These are phyloP conservation scores for Perkinsus marinus DNA, from an alignment of 169 alveolate species.

Conservation along the genomic window DNA sequence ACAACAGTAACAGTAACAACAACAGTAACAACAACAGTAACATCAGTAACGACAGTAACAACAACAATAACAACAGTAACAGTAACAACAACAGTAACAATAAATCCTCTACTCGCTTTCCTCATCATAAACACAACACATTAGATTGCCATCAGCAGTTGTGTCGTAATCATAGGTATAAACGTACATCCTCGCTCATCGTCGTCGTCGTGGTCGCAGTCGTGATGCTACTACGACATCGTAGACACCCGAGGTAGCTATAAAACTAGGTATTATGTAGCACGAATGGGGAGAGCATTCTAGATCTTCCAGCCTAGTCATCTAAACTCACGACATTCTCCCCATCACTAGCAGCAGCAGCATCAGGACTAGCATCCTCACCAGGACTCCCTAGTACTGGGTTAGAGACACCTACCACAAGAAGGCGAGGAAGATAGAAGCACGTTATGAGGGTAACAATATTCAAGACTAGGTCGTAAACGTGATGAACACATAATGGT, in stretches of 20 bases:
- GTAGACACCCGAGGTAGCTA: background rate
- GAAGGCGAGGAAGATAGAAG: no score
- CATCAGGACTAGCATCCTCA: background rate
- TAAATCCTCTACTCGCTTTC: no score
- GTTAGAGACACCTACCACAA: background rate
- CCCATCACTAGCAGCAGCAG: background rate
- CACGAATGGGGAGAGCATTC: background rate
- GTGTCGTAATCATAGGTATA: background rate
- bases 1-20: background rate
- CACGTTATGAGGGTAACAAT: no score
- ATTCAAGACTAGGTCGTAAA: no score
- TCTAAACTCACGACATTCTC: background rate
- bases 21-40: background rate
- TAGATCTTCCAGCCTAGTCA: background rate
- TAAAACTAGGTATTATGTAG: background rate
- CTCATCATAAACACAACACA: background rate
- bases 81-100: background rate
- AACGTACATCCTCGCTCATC: background rate
- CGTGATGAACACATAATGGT: no score
- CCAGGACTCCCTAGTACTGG: background rate
- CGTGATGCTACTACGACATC: background rate
- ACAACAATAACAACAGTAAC: background rate
- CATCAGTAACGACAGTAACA: background rate
- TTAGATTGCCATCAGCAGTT: background rate
- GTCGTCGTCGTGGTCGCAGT: no score